Evolutionary conservation across 129 eudicot genomes (phyloP), one percentile per base, ranked within the genome.

Genomic region (Pulicaria dysenterica): DNA sequence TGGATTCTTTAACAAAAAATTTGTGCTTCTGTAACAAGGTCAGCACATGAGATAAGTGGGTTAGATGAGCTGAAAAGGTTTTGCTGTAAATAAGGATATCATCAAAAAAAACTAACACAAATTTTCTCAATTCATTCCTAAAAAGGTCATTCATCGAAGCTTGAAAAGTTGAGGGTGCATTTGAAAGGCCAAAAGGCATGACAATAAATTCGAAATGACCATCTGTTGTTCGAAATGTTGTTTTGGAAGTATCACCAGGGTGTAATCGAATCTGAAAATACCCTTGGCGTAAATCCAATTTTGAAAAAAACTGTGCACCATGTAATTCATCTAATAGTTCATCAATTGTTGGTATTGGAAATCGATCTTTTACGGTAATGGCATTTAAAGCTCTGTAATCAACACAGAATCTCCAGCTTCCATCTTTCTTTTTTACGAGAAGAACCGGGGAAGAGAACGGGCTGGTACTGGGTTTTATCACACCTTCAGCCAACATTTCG

Each of bases 321-420:
- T 55, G 48, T 5, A 70, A 47, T 16, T 70, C 46, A 70, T 70
- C 75, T 4, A 55, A n/a, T 1, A 70, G 8, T 19, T 56, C 75
- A 5, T 70, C 75, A 11, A 70, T 70, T 2, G 8, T 19, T 31
- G 64, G 75, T 2, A 70, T 42, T 6, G 75, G 75, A 40, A 24
- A 70, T 8, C 34, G 55, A 4, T 55, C 44, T 13, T 55, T 55
- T 1, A 70, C 15, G 10, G 63, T 53, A 12, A 51, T 39, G 4
- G 44, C 37, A 13, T 70, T 70, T 16, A 50, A 39, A 3, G 31
- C 31, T 24, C 31, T 24, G 2, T 24, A 24, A 24, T 24, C 31
- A 24, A 24, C 31, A 24, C 31, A 24, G 2, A 24, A 24, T 24
- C 31, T 24, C 31, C 31, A 24, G 31, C 1, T 42, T 42, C 46